Conservation (phyloP, 495 filamentous ascomycete species). For the Rusavskia elegans region DNA sequence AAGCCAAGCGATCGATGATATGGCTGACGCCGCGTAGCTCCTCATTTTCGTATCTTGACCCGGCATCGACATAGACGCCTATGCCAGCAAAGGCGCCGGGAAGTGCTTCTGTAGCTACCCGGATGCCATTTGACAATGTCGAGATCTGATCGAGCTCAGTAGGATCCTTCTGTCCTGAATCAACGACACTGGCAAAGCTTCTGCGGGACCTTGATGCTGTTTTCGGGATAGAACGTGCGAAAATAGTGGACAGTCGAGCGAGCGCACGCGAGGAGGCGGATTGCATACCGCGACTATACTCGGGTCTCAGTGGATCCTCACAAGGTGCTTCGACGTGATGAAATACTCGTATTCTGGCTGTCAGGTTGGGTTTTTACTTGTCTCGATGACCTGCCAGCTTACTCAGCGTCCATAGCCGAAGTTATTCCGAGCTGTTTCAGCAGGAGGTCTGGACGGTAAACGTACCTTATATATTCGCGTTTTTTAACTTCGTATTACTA, state of each 20-base stretch:
- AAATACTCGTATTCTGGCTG: too few species aligned
- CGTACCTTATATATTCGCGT: too few species aligned
- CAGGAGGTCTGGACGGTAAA: too few species aligned
- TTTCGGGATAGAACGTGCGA: neutral
- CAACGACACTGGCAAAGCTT: conserved; percentile 9
- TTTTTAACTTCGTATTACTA: too few species aligned
- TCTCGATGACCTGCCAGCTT: too few species aligned
- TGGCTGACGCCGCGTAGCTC: conserved; percentile 82
- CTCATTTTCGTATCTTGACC: conserved; percentile 84
- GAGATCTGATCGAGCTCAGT: conserved; percentile 78
- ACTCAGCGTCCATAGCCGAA: too few species aligned
- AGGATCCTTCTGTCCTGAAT: conserved; percentile 43
- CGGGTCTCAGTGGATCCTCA: too few species aligned
- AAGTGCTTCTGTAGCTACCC: conserved; percentile 88
- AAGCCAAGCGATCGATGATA: conserved; percentile 88
- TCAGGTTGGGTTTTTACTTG: too few species aligned
- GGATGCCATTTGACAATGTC: conserved; percentile 80
- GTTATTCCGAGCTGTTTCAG: too few species aligned
- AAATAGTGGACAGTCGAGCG: neutral
- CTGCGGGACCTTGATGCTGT: neutral
- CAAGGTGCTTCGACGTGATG: too few species aligned
- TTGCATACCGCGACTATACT: neutral
- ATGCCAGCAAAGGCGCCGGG: conserved; percentile 92
- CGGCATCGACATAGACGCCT: conserved; percentile 92
- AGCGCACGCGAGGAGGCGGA: neutral